phyloP scores from a whole-genome alignment of 1,284 basidiomycete genomes.

The Blastosporella zonata region DNA sequence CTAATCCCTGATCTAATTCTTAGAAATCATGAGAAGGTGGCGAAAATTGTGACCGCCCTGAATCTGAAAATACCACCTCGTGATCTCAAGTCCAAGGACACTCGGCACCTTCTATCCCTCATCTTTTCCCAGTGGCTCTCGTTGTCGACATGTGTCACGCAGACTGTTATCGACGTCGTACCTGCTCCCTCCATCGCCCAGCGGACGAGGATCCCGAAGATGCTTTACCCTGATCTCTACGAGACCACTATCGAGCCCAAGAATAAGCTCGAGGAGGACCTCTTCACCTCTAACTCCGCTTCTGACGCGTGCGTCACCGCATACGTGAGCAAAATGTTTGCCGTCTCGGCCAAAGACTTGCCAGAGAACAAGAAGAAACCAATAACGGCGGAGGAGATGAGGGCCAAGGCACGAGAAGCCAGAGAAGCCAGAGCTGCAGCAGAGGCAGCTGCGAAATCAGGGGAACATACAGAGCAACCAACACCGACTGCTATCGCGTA shows the following conservation, averaged over 20 bases:
- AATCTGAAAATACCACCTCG: slow-evolving; percentile 84
- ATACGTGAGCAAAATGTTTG: slow-evolving; percentile 99
- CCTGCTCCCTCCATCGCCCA: slow-evolving; percentile 88
- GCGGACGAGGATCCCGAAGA: slow-evolving; percentile 81
- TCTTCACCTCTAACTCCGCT: slow-evolving; percentile 73
- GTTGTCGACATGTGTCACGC: slow-evolving; percentile 90
- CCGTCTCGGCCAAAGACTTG: slow-evolving; percentile 75
- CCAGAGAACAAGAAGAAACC: slow-evolving; percentile 82
- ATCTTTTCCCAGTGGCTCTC: slow-evolving; percentile 98
- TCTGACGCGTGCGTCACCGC: slow-evolving; percentile 67
- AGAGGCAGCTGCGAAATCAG: slow-evolving; percentile 24
- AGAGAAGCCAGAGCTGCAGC: slow-evolving; percentile 46
- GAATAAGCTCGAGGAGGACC: slow-evolving; percentile 78
- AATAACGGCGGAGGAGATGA: slow-evolving; percentile 87
- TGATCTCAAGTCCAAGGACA: slow-evolving; percentile 91
- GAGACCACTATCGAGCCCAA: slow-evolving; percentile 57
- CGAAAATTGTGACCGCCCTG: slow-evolving; percentile 86
- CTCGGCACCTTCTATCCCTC: slow-evolving; percentile 76
- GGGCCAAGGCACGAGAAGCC: slow-evolving; percentile 64
- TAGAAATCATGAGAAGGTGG: slow-evolving; percentile 85
- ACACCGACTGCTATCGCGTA: slow-evolving; percentile 17
- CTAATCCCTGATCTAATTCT: slow-evolving; percentile 27
- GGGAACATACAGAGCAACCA: slow-evolving; percentile 21
- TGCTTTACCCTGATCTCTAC: slow-evolving; percentile 83
- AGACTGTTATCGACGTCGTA: slow-evolving; percentile 88